Evolutionary conservation across 257 asterid species (phyloP).

Genomic region (Dorcoceras hygrometricum): DNA sequence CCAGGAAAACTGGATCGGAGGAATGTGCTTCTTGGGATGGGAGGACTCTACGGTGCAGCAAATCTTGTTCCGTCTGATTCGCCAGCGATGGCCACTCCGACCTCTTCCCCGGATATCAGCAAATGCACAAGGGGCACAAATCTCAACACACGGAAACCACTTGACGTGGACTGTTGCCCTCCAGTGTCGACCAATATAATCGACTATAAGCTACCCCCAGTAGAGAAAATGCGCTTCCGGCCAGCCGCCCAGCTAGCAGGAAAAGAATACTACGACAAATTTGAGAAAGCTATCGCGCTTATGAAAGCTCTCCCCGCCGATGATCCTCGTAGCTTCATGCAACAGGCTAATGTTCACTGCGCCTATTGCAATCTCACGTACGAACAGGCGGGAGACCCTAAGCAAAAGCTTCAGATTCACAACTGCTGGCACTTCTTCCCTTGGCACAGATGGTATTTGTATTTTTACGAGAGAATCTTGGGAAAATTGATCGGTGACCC

Average conservation of each 20-base stretch:
- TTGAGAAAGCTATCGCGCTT: slow-evolving; percentile 29
- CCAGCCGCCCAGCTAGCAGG: slow-evolving; percentile 39
- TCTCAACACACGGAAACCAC: slow-evolving; percentile 34
- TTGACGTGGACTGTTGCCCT: slow-evolving; percentile 41
- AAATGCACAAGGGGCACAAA: slow-evolving; percentile 36
- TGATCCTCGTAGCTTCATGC: slow-evolving; percentile 42
- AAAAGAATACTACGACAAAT: slow-evolving; percentile 36
- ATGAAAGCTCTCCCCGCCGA: slow-evolving; percentile 41
- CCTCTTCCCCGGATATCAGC: slow-evolving; percentile 36
- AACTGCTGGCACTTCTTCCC: slow-evolving; percentile 44
- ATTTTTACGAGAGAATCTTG: slow-evolving; percentile 43
- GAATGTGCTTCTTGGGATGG: slow-evolving; percentile 33
- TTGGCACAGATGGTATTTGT: slow-evolving; percentile 49
- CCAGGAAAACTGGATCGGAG: slow-evolving; percentile 32
- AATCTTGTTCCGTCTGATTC: slow-evolving; percentile 7
- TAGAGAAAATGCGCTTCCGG: slow-evolving; percentile 26
- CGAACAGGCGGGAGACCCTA: slow-evolving; percentile 28
- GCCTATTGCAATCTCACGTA: slow-evolving; percentile 48
- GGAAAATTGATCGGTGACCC: slow-evolving; percentile 42
- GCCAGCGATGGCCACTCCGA: slow-evolving; percentile 28
- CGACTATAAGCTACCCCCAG: slow-evolving; percentile 32
- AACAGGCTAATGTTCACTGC: slow-evolving; percentile 51
- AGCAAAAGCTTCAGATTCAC: slow-evolving; percentile 37
- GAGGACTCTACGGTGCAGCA: slow-evolving; percentile 32
- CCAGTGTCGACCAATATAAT: slow-evolving; percentile 18